These are phyloP conservation scores for Penicillium sp. DNA, from an alignment of 2,329 filamentous ascomycete genomes.

Conservation along the genomic window DNA sequence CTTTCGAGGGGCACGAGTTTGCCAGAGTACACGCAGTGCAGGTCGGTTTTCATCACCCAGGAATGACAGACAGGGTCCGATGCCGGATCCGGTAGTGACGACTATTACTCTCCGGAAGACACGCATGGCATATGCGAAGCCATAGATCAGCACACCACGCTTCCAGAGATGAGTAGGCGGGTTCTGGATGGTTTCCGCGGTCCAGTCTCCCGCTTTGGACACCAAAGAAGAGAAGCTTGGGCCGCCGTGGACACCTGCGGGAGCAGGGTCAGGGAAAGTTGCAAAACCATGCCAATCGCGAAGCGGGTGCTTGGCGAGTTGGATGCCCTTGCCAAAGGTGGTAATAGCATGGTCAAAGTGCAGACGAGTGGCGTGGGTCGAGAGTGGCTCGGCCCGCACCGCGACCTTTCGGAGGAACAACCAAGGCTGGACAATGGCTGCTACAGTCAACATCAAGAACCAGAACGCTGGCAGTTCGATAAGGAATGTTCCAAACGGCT, in stretches of 20 bases:
- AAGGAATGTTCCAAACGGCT: slow-evolving; percentile 39
- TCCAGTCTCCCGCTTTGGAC: slow-evolving; percentile 76
- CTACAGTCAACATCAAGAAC: slow-evolving; percentile 63
- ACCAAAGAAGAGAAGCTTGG: slow-evolving; percentile 66
- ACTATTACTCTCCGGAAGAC: slow-evolving; percentile 65
- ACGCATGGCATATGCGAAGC: slow-evolving; percentile 64
- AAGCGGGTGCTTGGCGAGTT: slow-evolving; percentile 62
- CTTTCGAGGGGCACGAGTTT: slow-evolving; percentile 57
- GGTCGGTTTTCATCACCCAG: slow-evolving; percentile 49
- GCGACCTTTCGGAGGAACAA: slow-evolving; percentile 64
- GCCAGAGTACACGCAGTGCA: slow-evolving; percentile 63
- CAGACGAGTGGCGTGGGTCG: slow-evolving; percentile 68
- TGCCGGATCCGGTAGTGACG: slow-evolving; percentile 70
- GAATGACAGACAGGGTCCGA: slow-evolving; percentile 65
- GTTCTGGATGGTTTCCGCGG: slow-evolving; percentile 58
- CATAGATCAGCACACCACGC: slow-evolving; percentile 63
- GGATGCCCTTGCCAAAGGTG: slow-evolving; percentile 55
- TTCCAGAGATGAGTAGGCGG: slow-evolving; percentile 65
- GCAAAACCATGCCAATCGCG: slow-evolving; percentile 75
- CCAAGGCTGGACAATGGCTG: slow-evolving; percentile 70
- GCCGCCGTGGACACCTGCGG: slow-evolving; percentile 21
- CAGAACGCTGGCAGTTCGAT: slow-evolving; percentile 59
- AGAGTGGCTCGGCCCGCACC: slow-evolving; percentile 66
- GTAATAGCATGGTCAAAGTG: slow-evolving; percentile 64
- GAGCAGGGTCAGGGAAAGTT: slow-evolving; percentile 59